Evolutionary conservation across 768 basidiomycete genomes (phyloP), one percentile per base, ranked within the genome.

Genomic region (Dioszegia aurantiaca): DNA sequence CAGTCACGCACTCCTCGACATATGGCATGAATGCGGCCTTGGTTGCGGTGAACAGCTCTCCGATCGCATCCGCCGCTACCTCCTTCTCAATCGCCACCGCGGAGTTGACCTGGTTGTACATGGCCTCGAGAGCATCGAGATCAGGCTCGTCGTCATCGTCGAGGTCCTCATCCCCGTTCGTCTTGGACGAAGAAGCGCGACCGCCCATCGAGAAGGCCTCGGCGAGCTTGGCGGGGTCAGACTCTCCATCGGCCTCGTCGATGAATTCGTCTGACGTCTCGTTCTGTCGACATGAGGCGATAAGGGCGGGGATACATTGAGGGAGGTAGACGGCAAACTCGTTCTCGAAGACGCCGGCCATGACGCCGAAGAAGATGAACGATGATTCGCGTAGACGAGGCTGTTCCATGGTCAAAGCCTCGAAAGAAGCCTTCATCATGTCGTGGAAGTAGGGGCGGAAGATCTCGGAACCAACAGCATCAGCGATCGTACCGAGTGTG

Each of bases 1-100:
- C 73, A 51, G 90, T 79, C 44, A 88, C 85, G 67, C 83, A 86
- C 62, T 82, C 79, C 79, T 97, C 92, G 62, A 98, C 85, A 72
- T 83, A 98, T 3, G 91, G 90, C 67, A 97, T 81, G 85, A 94
- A 98, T 69, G 89, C 86, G 45, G 77, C 78, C 68, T 85, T 84
- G 28, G 89, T 90, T 11, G 88, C 83, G 28, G 84, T 81, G 74
- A 98, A 98, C 61, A 99, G 78, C 33, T 88, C 87, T 60, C 94
- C 92, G 63, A 98, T 86, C 4, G 93, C 90, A 74, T 98, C 93
- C 24, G 91, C 90, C 21, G 95, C 93, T 60, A 97, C 95, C 81
- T 99, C 95, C 79, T 99, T 99, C 82, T 99, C 95, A 56, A 98
- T 91, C 41, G 93, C 93, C 64, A 98, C 87, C 21, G 92, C 93